Conservation (phyloP, 306 rosid species). For the Leucaena leucocephala region DNA sequence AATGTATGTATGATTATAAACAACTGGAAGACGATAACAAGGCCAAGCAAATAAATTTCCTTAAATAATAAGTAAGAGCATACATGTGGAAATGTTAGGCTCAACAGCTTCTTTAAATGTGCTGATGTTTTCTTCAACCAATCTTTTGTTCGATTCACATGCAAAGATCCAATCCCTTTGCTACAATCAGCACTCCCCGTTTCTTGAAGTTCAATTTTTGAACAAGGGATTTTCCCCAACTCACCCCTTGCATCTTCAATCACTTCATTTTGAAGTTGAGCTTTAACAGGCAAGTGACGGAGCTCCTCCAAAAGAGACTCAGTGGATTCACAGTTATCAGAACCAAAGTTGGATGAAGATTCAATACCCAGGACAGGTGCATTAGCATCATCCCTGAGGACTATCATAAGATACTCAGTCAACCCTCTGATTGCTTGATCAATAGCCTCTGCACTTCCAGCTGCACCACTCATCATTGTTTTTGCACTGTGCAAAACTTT, state of each 20-base stretch:
- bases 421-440: constrained; percentile 84
- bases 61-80: constrained; percentile 39
- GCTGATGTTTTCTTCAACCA: constrained; percentile 76
- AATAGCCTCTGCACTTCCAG: constrained; percentile 76
- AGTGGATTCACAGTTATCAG: constrained; percentile 45
- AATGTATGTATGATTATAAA: constrained; percentile 2
- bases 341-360: constrained; percentile 40
- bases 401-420: constrained; percentile 89
- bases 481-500: constrained; percentile 80
- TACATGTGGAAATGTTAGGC: constrained; percentile 80
- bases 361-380: constrained; percentile 46
- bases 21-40: constrained; percentile 26
- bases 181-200: constrained; percentile 43
- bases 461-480: constrained; percentile 85
- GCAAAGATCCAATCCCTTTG: constrained; percentile 58
- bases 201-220: constrained; percentile 48
- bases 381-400: constrained; percentile 76
- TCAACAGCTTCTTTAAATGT: constrained; percentile 70
- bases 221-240: constrained; percentile 37
- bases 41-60: constrained; percentile 28
- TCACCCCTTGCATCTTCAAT: constrained; percentile 47
- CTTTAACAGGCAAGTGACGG: constrained; percentile 66
- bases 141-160: constrained; percentile 73
- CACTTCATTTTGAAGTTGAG: constrained; percentile 45
- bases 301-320: constrained; percentile 73